A percentile compares a stretch with the other conserved stretches of the same genome.
phyloP scores from a whole-genome alignment of 2,329 filamentous ascomycete genomes.

The Didymella keratinophila region DNA sequence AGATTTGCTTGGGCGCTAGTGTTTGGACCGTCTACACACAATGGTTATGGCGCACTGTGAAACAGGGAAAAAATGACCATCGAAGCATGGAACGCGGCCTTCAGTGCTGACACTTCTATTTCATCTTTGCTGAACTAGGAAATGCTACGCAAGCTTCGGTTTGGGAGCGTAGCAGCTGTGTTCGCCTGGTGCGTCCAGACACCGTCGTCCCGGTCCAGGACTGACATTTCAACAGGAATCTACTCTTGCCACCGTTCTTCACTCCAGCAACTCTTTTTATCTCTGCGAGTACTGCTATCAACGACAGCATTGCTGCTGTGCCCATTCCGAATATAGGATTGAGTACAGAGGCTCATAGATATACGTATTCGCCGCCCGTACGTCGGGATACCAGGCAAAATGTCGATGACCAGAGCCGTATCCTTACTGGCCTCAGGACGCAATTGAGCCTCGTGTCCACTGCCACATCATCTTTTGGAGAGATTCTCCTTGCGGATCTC shows the following conservation, averaged over 20 bases:
- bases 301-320: not conserved
- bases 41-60: constrained; percentile 29
- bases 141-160: not conserved
- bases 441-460: not conserved
- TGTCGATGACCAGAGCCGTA: not conserved
- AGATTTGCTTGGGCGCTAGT: constrained; percentile 22
- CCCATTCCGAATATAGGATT: not conserved
- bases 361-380: not conserved
- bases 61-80: constrained; percentile 23
- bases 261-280: not conserved
- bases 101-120: not conserved
- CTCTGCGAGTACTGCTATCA: not conserved
- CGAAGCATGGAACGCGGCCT: constrained; percentile 10
- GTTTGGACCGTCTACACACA: constrained; percentile 26
- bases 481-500: not conserved
- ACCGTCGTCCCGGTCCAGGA: not conserved
- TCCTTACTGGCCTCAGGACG: not conserved
- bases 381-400: not conserved
- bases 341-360: not conserved
- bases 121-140: not conserved
- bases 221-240: not conserved
- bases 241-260: not conserved
- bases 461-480: not conserved
- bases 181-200: not conserved
- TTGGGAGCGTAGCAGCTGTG: not conserved